Percentiles rank a stretch among this genome's conserved stretches.
phyloP scores from a whole-genome alignment of 208 protist genomes.

The Wallacemonas sp. region DNA sequence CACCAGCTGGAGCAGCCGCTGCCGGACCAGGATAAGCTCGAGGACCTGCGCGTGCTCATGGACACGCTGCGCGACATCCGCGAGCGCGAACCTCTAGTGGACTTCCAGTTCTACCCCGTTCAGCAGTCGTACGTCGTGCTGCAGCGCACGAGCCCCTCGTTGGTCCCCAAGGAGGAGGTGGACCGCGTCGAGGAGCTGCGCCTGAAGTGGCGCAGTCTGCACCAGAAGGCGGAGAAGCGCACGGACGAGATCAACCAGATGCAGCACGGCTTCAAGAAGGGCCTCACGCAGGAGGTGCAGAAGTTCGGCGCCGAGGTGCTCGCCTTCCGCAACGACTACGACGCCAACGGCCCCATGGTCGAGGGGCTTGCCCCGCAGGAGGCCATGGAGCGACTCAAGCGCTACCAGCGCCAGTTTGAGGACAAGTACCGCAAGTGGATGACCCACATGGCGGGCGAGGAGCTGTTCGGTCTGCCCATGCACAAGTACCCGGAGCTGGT shows the following conservation, averaged over 20 bases:
- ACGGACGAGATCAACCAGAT: slow-evolving; percentile 92
- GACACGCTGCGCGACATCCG: slow-evolving; percentile 91
- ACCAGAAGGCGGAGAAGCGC: slow-evolving; percentile 70
- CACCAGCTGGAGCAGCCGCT: slow-evolving; percentile 90
- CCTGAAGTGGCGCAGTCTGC: slow-evolving; percentile 93
- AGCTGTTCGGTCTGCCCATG: slow-evolving; percentile 94
- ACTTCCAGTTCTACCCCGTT: slow-evolving; percentile 94
- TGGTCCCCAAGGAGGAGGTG: slow-evolving; percentile 96
- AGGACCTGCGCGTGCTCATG: slow-evolving; percentile 95
- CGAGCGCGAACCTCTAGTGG: slow-evolving; percentile 91
- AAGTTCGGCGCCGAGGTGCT: slow-evolving; percentile 93
- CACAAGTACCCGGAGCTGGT: slow-evolving; percentile 95
- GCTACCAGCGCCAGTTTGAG: slow-evolving; percentile 95
- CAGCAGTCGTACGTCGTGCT: slow-evolving; percentile 95
- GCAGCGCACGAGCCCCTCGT: slow-evolving; percentile 79
- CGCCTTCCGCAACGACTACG: slow-evolving; percentile 95
- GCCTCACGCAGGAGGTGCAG: slow-evolving; percentile 93
- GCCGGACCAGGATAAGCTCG: slow-evolving; percentile 93
- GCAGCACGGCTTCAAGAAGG: slow-evolving; percentile 93
- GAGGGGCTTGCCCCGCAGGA: slow-evolving; percentile 92
- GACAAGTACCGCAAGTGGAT: slow-evolving; percentile 96
- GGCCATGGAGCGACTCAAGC: slow-evolving; percentile 95
- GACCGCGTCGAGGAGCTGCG: slow-evolving; percentile 95
- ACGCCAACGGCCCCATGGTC: slow-evolving; percentile 96
- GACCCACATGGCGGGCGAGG: slow-evolving; percentile 94